Evolutionary conservation across 2,329 filamentous ascomycete species (phyloP), one percentile per base, ranked within the genome.

Genomic region (Coniochaeta ligniaria): DNA sequence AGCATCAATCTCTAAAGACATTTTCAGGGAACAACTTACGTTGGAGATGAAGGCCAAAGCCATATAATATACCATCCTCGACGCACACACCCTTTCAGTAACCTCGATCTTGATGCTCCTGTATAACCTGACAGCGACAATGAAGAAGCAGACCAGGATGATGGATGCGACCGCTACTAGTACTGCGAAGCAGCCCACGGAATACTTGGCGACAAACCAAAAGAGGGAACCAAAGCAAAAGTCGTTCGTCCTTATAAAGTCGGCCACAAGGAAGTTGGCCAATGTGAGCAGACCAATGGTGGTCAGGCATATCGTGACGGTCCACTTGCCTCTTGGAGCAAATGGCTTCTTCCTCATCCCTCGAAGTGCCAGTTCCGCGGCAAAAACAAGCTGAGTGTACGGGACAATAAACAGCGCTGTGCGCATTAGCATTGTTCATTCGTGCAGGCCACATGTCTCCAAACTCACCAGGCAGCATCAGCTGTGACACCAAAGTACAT

Each of bases 31-130:
- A n/a, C 4, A 24, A 75, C 82, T 73, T 67, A 89, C 86, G 69
- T 80, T 84, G 60, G 80, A 84, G 57, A 83, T 71, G 60, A 85
- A 74, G 17, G 79, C 83, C 59, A 88, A 70, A 1, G 80, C 71
- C 63, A 89, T 75, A 68, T 87, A 90, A 69, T 88, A 90, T 12
- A 88, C 83, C 84, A 90, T 89, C 62, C 85, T 79, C 7, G 87
- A 89, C 4, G 87, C 87, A 36, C 83, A 78, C 61, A 85, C 80
- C 55, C 87, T 77, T 70, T 90, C 84, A 17, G 80, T 77, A 22
- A 80, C 75, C 43, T 86, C 83, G 58, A 89, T 78, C 17, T 78
- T 76, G 16, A 78, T 73, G 61, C 79, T 80, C 36, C 78, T 79
- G 64, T 80, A 80, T 26, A 91, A 74, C 62, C 81, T 83, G 43